Evolutionary conservation across 805 yeast species (phyloP), one percentile per base, ranked within the genome.

Genomic region (Yarrowia keelungensis): DNA sequence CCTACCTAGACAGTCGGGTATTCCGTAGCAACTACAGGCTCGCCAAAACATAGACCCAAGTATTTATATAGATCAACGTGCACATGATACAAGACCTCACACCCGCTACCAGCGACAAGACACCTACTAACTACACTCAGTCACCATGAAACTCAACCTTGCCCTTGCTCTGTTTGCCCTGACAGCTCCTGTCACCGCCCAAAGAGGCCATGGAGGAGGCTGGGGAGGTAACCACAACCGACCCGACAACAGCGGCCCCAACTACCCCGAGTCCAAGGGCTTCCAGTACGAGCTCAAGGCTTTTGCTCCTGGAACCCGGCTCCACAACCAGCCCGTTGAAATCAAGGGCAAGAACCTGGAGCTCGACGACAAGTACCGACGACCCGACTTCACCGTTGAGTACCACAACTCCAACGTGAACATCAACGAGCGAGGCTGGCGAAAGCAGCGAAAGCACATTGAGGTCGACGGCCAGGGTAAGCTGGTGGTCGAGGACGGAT

Each of bases 101-200:
- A 42, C n/a, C 19, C 15, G 39, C 39, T 39, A n/a, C 11, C 8
- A 36, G 5, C 16, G 12, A 5, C 14, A 16, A 19, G 41, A 19
- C 19, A 35, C 22, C 22, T n/a, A 53, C 43, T 12, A 38, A 22
- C 8, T 22, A 15, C 46, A 26, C 32, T 5, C 4, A 26, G 32
- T 26, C 15, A 56, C 8, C 8, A 56, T 56, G 62, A 56, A 56
- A 42, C 47, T 42, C 62, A 56, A 42, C 47, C 2, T 42, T 26
- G 47, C 38, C 39, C 10, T 41, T 19, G 62, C 47, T 22, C 22
- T 56, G 10, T 42, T 56, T 26, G 62, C 62, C 22, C 38, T 56
- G 38, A 41, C 62, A 8, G 62, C 62, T 26, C 62, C 62, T n/a
- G 62, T 56, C n/a, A 42, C 62, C 10, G 62, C 62, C 47, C 62